A percentile compares a stretch with the other conserved stretches of the same genome.
phyloP scores from a whole-genome alignment of 345 rosid genomes.

The Populus tremula region DNA sequence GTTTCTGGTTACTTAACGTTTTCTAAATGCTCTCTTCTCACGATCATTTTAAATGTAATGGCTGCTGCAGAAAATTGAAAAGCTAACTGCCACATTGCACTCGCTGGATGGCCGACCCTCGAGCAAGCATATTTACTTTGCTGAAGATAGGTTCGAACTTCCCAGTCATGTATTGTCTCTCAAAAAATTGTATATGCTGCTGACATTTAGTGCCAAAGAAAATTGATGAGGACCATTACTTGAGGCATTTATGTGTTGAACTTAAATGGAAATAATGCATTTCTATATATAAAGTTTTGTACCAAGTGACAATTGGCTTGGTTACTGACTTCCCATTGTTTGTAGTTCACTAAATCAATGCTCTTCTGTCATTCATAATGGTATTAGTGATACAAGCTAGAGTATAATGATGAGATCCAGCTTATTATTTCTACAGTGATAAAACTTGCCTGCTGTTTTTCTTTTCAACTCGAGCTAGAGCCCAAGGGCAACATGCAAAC shows the following conservation, averaged over 20 bases:
- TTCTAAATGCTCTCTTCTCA: too few relatives aligned
- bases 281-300: background rate
- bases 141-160: constrained; percentile 68
- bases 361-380: background rate
- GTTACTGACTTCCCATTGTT: background rate
- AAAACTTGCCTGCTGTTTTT: too few relatives aligned
- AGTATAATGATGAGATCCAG: background rate
- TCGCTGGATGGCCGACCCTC: constrained; percentile 50
- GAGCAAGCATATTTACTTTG: constrained; percentile 62
- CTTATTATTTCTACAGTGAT: too few relatives aligned
- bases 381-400: background rate
- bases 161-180: background rate
- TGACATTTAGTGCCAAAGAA: background rate
- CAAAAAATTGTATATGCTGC: background rate
- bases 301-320: background rate
- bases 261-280: background rate
- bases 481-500: background rate
- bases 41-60: background rate
- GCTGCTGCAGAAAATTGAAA: constrained; percentile 75
- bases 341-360: background rate
- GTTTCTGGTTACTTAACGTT: background rate
- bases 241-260: background rate
- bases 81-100: constrained; percentile 63
- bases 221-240: background rate
- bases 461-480: too few relatives aligned